These are phyloP conservation scores for Eucalyptus curtisii DNA, from an alignment of 345 rosid species.

Conservation along the genomic window DNA sequence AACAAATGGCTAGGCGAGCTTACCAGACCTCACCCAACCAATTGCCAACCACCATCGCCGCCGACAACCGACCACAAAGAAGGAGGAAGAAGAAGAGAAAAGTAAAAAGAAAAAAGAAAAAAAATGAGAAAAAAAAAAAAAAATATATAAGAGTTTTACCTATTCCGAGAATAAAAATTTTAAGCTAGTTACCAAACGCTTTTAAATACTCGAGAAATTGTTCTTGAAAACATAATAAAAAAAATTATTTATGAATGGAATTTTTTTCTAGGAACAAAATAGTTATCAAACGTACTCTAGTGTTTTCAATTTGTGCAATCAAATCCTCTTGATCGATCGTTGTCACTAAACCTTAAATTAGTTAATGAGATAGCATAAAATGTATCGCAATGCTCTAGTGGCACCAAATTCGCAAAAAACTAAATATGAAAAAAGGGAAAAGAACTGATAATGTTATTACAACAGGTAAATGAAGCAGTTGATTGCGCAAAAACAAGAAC, in stretches of 20 bases:
- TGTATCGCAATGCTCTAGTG: background rate
- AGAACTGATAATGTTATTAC: background rate
- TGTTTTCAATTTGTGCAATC: background rate
- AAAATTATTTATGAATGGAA: accelerated
- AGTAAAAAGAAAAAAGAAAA: accelerated
- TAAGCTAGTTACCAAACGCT: accelerated
- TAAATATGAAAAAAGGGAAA: background rate
- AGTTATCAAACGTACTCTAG: accelerated
- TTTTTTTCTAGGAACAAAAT: accelerated
- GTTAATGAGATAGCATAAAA: background rate
- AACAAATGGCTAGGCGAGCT: accelerated
- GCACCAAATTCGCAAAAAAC: background rate
- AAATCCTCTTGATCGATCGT: accelerated
- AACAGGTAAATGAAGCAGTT: background rate
- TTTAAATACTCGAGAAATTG: accelerated
- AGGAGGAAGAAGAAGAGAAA: no score
- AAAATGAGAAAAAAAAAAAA: no score
- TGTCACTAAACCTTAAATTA: accelerated
- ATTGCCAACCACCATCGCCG: accelerated
- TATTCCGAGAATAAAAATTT: accelerated
- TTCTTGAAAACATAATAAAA: accelerated
- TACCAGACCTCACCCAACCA: accelerated
- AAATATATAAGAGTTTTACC: no score
- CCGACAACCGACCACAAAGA: accelerated
- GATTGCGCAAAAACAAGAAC: background rate